A percentile compares a stretch with the other conserved stretches of the same genome.
phyloP scores from a whole-genome alignment of 176 grass and related monocot genomes.

The Oryza meridionalis region DNA sequence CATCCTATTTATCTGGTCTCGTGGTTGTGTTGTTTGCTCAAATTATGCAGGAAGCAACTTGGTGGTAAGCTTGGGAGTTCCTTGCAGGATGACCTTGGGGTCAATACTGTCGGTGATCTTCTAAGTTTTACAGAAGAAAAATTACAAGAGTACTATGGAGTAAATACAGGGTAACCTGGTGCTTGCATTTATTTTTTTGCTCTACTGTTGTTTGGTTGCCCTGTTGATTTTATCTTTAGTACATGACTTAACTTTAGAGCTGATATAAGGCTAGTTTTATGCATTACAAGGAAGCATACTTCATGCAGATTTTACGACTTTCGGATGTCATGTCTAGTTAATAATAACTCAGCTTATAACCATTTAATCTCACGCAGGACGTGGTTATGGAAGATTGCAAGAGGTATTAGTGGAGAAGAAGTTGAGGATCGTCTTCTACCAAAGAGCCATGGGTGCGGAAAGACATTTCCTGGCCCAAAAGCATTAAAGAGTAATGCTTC shows the following conservation, averaged over 20 bases:
- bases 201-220: conserved; percentile 30
- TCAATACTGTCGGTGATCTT: conserved; percentile 82
- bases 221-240: not conserved
- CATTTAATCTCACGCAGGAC: conserved; percentile 49
- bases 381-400: conserved; percentile 94
- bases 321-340: conserved; percentile 10
- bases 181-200: not conserved
- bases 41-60: conserved; percentile 85
- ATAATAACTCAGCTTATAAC: conserved; percentile 9
- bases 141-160: conserved; percentile 80
- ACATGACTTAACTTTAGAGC: not conserved
- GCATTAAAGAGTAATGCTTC: conserved; percentile 59
- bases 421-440: conserved; percentile 91
- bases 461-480: conserved; percentile 98
- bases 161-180: conserved; percentile 79
- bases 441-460: conserved; percentile 91
- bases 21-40: not conserved
- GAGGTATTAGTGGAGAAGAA: conserved; percentile 88
- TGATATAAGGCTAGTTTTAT: too few relatives aligned
- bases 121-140: conserved; percentile 72
- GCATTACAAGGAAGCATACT: not conserved
- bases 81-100: conserved; percentile 77
- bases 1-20: not conserved
- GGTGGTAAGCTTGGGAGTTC: conserved; percentile 96
- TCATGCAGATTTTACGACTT: conserved; percentile 12